Evolutionary conservation across 495 filamentous ascomycete species (phyloP).

Genomic region (Aspergillus campestris): DNA sequence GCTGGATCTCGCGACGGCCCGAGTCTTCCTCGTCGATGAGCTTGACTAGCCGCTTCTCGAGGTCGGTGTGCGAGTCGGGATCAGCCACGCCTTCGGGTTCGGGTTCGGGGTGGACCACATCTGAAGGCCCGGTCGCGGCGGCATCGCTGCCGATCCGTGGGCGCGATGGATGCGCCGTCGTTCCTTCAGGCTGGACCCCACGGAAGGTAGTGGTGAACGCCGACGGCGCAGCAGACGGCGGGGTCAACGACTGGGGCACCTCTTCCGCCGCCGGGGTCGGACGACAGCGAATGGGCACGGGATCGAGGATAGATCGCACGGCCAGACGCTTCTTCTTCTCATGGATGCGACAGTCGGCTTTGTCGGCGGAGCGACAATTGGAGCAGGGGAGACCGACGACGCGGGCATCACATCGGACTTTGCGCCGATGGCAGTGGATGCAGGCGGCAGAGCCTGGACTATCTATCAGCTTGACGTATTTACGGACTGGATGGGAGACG

Average conservation of each 20-base stretch:
- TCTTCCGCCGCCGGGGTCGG: slow-evolving; percentile 24
- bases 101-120: not conserved
- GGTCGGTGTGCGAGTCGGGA: slow-evolving; percentile 27
- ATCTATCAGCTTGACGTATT: too few species aligned
- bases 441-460: slow-evolving; percentile 33
- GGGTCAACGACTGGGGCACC: slow-evolving; percentile 13
- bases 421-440: slow-evolving; percentile 41
- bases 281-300: slow-evolving; percentile 42
- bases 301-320: slow-evolving; percentile 39
- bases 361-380: slow-evolving; percentile 39
- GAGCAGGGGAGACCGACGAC: slow-evolving; percentile 37
- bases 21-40: slow-evolving; percentile 39
- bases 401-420: slow-evolving; percentile 42
- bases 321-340: slow-evolving; percentile 42
- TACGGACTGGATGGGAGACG: not conserved
- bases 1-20: slow-evolving; percentile 33
- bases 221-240: slow-evolving; percentile 15
- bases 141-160: slow-evolving; percentile 9
- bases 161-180: slow-evolving; percentile 14
- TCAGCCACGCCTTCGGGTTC: not conserved
- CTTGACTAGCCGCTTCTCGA: slow-evolving; percentile 39
- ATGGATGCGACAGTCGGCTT: slow-evolving; percentile 39
- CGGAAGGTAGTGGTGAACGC: slow-evolving; percentile 26
- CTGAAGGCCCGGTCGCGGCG: not conserved
- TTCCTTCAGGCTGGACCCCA: slow-evolving; percentile 14